Evolutionary conservation across 345 rosid species (phyloP).

Genomic region (Eucalyptus cloeziana): DNA sequence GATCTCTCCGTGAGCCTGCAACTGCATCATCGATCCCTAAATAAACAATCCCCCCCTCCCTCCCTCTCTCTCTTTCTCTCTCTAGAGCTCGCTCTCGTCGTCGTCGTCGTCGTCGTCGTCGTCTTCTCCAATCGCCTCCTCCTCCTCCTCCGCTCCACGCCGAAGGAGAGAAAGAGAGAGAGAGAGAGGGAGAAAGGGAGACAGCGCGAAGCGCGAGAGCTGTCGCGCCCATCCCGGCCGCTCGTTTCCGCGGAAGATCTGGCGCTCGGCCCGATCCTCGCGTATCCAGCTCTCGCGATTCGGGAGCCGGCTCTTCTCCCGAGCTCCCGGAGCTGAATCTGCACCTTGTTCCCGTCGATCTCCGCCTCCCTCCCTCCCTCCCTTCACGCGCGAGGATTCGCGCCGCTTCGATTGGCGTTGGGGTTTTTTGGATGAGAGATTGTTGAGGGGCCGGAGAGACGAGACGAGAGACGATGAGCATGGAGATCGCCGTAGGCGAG

Average conservation of each 20-base stretch:
- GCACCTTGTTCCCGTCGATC: not conserved
- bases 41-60: too few relatives aligned
- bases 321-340: not conserved
- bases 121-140: not conserved
- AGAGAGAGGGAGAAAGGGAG: not conserved
- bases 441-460: not conserved
- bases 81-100: not conserved
- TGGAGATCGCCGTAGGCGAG: slow-evolving; percentile 10
- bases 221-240: not conserved
- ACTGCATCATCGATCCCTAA: not conserved
- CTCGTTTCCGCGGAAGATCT: not conserved
- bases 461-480: not conserved
- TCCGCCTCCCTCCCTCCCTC: not conserved
- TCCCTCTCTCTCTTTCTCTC: not conserved
- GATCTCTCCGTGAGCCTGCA: not conserved
- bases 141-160: not conserved
- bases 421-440: not conserved
- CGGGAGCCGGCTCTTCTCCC: not conserved
- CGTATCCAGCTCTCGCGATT: not conserved
- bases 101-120: too few relatives aligned
- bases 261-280: not conserved
- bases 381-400: not conserved
- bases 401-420: not conserved
- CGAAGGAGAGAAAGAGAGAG: not conserved
- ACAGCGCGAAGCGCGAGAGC: not conserved